A percentile compares a stretch with the other conserved stretches of the same genome.
Evolutionary conservation across 31 red algal species (phyloP).

Genomic region (Asparagopsis taxiformis): DNA sequence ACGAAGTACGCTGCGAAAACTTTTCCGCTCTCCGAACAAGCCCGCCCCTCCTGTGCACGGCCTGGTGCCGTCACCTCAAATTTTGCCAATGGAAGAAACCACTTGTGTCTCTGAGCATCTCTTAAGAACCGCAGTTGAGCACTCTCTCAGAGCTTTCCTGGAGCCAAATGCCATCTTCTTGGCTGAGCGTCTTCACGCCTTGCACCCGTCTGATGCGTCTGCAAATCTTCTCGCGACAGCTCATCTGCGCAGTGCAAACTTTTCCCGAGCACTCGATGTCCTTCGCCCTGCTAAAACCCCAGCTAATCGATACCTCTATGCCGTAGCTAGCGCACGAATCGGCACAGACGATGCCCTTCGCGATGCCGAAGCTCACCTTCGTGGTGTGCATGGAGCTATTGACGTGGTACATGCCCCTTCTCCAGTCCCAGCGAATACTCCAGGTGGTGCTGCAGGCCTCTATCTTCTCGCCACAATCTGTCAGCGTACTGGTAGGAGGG

Average conservation of each 20-base stretch:
- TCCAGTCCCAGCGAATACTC: slow-evolving; percentile 15
- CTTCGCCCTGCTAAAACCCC: slow-evolving; percentile 35
- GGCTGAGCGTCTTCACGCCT: slow-evolving; percentile 70
- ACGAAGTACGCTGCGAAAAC: too few species aligned
- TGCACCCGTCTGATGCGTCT: slow-evolving; percentile 32
- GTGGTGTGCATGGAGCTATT: slow-evolving; percentile 41
- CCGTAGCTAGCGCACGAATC: slow-evolving; percentile 56
- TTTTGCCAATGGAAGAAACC: too few species aligned
- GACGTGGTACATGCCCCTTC: slow-evolving; percentile 15
- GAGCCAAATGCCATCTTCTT: slow-evolving; percentile 76
- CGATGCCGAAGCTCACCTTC: slow-evolving; percentile 61
- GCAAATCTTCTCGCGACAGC: slow-evolving; percentile 67
- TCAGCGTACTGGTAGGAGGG: slow-evolving; percentile 60
- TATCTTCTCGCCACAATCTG: slow-evolving; percentile 64
- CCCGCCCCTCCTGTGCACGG: too few species aligned
- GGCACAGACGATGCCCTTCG: slow-evolving; percentile 46
- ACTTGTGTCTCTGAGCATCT: slow-evolving; percentile 41
- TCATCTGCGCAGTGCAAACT: slow-evolving; percentile 49
- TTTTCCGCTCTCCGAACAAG: too few species aligned
- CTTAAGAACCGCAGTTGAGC: slow-evolving; percentile 51
- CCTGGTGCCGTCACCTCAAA: too few species aligned
- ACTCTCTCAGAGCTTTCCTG: slow-evolving; percentile 48
- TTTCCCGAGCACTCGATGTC: slow-evolving; percentile 47
- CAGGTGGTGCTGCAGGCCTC: slow-evolving; percentile 53
- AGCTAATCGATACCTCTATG: slow-evolving; percentile 69